phyloP scores from a whole-genome alignment of 805 yeast genomes.

The Lipomyces yamanashiensis region DNA sequence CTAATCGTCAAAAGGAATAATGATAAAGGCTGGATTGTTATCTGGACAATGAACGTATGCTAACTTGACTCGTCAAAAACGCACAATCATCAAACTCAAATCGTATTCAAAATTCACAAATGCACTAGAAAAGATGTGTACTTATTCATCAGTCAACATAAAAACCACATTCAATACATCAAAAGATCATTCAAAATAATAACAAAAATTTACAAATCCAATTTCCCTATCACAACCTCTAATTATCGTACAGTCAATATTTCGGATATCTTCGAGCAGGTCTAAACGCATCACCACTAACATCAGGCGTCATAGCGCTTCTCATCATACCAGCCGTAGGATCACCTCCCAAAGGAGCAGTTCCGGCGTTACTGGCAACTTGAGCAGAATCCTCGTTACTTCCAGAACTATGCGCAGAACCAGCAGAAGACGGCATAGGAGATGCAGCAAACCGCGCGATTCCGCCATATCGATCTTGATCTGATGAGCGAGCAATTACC shows the following conservation, averaged over 20 bases:
- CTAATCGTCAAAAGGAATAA: too few species aligned
- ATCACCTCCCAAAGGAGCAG: background rate
- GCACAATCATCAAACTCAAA: too few species aligned
- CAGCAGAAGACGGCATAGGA: background rate
- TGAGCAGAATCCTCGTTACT: background rate
- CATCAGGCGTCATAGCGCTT: conserved; percentile 13
- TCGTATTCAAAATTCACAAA: too few species aligned
- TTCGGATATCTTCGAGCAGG: conserved; percentile 9
- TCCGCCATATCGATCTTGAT: conserved; percentile 9
- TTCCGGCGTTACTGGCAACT: too few species aligned
- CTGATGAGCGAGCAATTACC: conserved; percentile 3
- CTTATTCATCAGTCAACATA: too few species aligned
- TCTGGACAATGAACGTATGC: too few species aligned
- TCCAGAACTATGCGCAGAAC: conserved; percentile 5
- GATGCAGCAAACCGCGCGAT: conserved; percentile 11
- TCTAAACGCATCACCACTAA: conserved; percentile 3
- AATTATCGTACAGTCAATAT: background rate
- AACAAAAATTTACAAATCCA: background rate
- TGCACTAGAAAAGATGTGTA: too few species aligned
- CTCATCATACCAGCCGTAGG: background rate
- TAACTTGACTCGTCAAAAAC: too few species aligned
- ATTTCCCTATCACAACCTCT: background rate
- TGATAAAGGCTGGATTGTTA: too few species aligned
- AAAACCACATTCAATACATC: too few species aligned
- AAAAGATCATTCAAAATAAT: too few species aligned